Conservation (phyloP, 2,329 filamentous ascomycete species). For the Zasmidium angulare region DNA sequence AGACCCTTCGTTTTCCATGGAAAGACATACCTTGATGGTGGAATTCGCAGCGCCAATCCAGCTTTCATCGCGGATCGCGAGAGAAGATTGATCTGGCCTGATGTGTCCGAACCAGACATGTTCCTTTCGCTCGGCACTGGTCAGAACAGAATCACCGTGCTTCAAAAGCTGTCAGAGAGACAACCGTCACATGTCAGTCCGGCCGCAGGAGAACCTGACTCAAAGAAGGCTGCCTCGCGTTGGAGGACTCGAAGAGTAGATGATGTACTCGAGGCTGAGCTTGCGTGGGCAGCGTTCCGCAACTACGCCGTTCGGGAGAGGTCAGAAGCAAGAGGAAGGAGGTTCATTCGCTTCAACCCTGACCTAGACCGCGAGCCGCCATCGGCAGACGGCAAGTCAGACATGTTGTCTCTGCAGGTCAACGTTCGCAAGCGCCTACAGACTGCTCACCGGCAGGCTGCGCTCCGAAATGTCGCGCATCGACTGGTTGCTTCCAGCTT, state of each 20-base stretch:
- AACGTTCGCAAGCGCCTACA: conserved; percentile 34
- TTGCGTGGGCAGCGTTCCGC: conserved; percentile 37
- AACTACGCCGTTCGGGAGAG: conserved; percentile 28
- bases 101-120: conserved; percentile 34
- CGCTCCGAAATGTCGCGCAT: conserved; percentile 35
- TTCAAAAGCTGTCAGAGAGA: conserved; percentile 30
- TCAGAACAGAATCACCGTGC: conserved; percentile 32
- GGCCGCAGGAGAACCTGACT: conserved; percentile 9
- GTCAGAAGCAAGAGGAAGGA: conserved; percentile 25
- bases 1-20: conserved; percentile 51
- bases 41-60: conserved; percentile 53
- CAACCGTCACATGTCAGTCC: conserved; percentile 5
- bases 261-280: conserved; percentile 38
- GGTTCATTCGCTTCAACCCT: conserved; percentile 39
- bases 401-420: conserved; percentile 33
- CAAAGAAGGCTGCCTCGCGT: conserved; percentile 17
- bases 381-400: conserved; percentile 36
- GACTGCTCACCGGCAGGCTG: conserved; percentile 29
- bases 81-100: conserved; percentile 36
- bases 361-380: conserved; percentile 34
- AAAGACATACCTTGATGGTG: conserved; percentile 52
- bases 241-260: conserved; percentile 31
- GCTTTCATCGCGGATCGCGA: conserved; percentile 52
- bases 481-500: conserved; percentile 40
- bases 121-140: conserved; percentile 38